Base-by-base conservation (phyloP, 768 basidiomycete genomes). In the Candolleomyces eurysporus region DNA sequence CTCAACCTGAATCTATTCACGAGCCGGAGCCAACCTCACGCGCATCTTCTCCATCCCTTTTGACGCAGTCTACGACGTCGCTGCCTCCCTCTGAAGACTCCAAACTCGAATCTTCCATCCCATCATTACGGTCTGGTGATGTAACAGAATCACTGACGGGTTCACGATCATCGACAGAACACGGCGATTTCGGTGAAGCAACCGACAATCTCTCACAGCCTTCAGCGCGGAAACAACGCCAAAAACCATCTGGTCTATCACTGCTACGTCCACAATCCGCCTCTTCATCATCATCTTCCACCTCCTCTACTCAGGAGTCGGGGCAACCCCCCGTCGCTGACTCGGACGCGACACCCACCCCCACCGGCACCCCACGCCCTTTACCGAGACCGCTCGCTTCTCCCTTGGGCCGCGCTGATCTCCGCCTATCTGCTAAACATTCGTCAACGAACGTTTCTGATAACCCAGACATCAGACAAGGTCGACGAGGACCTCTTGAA, bases 231-330 rank as follows among this genome's bases (percentile, higher is more conserved):
- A 50, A 50, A 50, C 49, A 58, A 17, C 30, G n/a, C 11, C 19
- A 50, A 60, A 52, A 43, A 22, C 51, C 40, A 13, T 80, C 80
- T 4, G 79, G 79, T 3, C 66, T 80, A 16, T 73, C 76, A 3
- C 71, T 79, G 14, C 69, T 78, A 39, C 74, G 76, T 52, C 58
- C 61, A 42, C 17, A 42, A 36, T 17, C 42, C 30, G 40, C 48
- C 13, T 36, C 46, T 21, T 48, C 56, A 19, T 32, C 63, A 1
- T 55, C 61, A 22, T 30, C 58, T 4, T 58, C 67, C 16, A 30
- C 65, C 14, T 26, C 26, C 26, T 26, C 26, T 26, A 26, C 26
- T 26, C 26, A 9, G 16, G 51, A 30, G 14, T 16, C 51, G 31
- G 13, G 51, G 30, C 59, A 16, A 50, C 48, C 57, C 26, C 26